phyloP scores from a whole-genome alignment of 2,329 filamentous ascomycete species.

The Fusarium coicis region DNA sequence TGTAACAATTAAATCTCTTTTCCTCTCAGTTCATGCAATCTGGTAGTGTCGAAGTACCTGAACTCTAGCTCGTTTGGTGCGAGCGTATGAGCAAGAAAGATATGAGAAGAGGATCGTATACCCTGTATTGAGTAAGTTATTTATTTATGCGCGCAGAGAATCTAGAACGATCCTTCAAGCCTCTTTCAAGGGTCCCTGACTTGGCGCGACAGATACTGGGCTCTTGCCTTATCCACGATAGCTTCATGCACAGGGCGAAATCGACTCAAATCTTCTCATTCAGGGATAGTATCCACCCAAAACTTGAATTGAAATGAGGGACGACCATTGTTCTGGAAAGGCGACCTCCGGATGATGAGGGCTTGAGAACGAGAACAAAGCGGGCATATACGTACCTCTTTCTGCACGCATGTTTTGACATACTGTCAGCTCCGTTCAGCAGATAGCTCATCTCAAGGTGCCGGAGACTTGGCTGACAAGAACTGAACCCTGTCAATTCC shows the following conservation, averaged over 20 bases:
- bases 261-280: constrained; percentile 9
- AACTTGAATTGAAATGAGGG: not conserved
- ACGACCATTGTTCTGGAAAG: accelerated
- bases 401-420: not conserved
- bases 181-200: not conserved
- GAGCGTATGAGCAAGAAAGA: not conserved
- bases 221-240: not conserved
- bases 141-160: not conserved
- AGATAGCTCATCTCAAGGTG: not conserved
- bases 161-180: not conserved
- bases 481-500: accelerated
- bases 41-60: not conserved
- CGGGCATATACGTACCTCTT: not conserved
- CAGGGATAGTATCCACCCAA: too few relatives aligned
- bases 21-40: not conserved
- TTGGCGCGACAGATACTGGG: not conserved
- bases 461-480: not conserved
- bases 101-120: not conserved
- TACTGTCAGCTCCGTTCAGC: not conserved
- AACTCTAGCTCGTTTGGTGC: not conserved
- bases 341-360: not conserved
- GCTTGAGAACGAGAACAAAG: not conserved
- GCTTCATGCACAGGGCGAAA: not conserved
- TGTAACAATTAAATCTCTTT: not conserved
- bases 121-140: not conserved